Base-by-base conservation (phyloP, 176 grass and related monocot species). In the Saccharum officinarum region DNA sequence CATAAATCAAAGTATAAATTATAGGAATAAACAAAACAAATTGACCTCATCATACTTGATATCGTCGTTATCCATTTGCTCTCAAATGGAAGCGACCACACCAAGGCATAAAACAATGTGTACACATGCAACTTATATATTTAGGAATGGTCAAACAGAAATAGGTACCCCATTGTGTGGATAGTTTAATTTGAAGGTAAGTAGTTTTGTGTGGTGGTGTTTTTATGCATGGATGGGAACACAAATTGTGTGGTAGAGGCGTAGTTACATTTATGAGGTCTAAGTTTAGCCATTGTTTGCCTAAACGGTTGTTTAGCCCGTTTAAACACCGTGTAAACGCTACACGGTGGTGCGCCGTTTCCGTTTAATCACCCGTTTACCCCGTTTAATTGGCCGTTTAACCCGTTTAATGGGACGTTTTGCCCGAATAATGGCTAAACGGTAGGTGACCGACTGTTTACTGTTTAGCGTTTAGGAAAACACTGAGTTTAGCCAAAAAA, bases 31-130 rank as follows among this genome's bases (percentile, higher is more conserved):
- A 36, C 16, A 42, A 75, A 77, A 61, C 38, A 13, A 74, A 67
- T 72, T 69, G 63, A 95, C 93, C 87, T 95, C 93, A 74, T 88
- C 78, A 78, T 92, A 95, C 75, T 83, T 84, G 87, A 95, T 76
- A 71, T 22, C 84, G 25, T 25, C 62, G 1, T 59, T 13, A 10
- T 45, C 34, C 87, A 88, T 88, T 68, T 80, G 1, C 75, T 67
- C 16, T 78, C 0, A 10, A 30, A 66, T 45, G 14, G 36, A 84
- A 84, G 18, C 1, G 2, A 44, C 34, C 7, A 41, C 44, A 6
- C 33, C 59, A 84, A 67, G 75, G 67, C 28, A 72, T 71, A 25
- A 52, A 52, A 45, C 25, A 31, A 64, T 52, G 28, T 46, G 34
- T 39, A n/a, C 62, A 42, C 15, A 41, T 13, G 28, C 49, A 73